These are phyloP conservation scores for Cercophora sp. DNA, from an alignment of 495 filamentous ascomycete genomes.

Conservation along the genomic window DNA sequence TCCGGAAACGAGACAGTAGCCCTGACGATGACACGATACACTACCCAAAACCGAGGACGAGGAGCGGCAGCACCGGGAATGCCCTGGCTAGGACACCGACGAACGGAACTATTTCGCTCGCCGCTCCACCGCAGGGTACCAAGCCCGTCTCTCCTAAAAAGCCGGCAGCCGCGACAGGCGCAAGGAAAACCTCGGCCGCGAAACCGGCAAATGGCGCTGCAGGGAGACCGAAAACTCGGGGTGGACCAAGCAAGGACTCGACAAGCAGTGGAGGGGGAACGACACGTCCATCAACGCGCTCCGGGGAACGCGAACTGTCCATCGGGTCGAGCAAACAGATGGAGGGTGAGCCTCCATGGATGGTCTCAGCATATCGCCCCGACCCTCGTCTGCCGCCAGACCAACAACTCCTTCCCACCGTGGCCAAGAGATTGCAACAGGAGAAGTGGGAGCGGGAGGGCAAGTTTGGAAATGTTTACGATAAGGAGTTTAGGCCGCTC, in stretches of 20 bases:
- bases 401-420: conserved; percentile 90
- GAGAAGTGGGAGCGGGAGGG: conserved; percentile 94
- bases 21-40: conserved; percentile 55
- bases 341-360: conserved; percentile 94
- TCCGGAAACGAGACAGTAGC: conserved; percentile 58
- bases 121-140: conserved; percentile 34
- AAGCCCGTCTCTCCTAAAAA: conserved; percentile 49
- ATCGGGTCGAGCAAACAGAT: conserved; percentile 58
- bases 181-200: conserved; percentile 39
- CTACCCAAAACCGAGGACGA: conserved; percentile 59
- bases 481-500: conserved; percentile 75
- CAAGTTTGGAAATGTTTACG: conserved; percentile 73
- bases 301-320: conserved; percentile 48
- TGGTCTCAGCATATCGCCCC: conserved; percentile 90
- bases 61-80: conserved; percentile 67
- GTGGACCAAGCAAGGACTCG: conserved; percentile 49
- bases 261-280: conserved; percentile 41
- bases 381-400: conserved; percentile 92
- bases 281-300: conserved; percentile 51
- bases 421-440: conserved; percentile 86
- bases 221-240: conserved; percentile 61
- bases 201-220: conserved; percentile 38
- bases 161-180: conserved; percentile 17
- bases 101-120: conserved; percentile 25
- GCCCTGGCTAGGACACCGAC: conserved; percentile 49